A percentile compares a stretch with the other conserved stretches of the same genome.
These are phyloP conservation scores for Cryphonectria carpinicola DNA, from an alignment of 2,329 filamentous ascomycete species.

Conservation along the genomic window DNA sequence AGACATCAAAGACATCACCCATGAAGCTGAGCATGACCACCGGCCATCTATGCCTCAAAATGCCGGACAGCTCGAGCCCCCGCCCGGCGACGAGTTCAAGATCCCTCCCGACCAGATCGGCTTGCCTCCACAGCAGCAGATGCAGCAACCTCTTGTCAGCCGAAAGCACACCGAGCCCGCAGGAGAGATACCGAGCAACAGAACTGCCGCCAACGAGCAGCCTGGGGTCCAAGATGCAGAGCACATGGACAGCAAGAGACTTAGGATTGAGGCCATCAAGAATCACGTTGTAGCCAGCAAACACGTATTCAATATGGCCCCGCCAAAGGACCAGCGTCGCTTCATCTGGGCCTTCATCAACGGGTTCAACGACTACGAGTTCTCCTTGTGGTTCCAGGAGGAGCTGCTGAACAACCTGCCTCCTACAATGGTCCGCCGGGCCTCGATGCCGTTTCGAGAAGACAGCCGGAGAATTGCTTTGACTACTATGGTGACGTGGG, in stretches of 20 bases:
- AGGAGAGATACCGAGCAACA: neutral
- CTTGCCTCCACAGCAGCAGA: neutral
- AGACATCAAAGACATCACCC: neutral
- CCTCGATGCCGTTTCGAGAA: neutral
- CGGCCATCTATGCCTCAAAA: neutral
- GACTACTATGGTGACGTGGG: slow-evolving; percentile 13
- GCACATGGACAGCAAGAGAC: neutral
- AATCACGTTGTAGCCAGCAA: slow-evolving; percentile 27
- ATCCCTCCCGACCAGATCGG: neutral
- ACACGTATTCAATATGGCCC: slow-evolving; percentile 23
- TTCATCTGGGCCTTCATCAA: slow-evolving; percentile 35
- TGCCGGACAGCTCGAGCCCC: neutral
- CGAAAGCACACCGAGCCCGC: neutral
- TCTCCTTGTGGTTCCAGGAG: slow-evolving; percentile 32
- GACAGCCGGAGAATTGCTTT: neutral
- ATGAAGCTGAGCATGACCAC: neutral
- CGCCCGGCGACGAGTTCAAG: neutral
- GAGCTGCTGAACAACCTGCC: slow-evolving; percentile 29
- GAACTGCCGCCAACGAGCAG: neutral
- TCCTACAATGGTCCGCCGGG: neutral
- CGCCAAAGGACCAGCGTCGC: slow-evolving; percentile 5
- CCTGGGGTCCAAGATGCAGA: neutral
- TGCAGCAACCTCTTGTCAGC: neutral
- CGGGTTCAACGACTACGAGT: slow-evolving; percentile 29
- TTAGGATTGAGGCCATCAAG: slow-evolving; percentile 28